phyloP scores from a whole-genome alignment of 2,329 filamentous ascomycete genomes.

The Colletotrichum sp. region DNA sequence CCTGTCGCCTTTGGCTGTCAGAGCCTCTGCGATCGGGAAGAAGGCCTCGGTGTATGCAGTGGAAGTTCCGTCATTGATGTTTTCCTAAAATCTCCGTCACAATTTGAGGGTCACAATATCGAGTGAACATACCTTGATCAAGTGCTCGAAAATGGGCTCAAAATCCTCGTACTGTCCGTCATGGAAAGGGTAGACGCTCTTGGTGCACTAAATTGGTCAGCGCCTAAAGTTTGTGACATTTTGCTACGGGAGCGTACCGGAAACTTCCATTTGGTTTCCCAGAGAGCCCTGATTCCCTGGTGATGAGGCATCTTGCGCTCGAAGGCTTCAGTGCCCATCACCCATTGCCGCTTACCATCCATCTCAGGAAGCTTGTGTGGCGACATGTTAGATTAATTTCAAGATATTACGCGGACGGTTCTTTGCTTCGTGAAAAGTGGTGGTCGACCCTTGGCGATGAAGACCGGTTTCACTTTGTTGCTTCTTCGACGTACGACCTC shows the following conservation, averaged over 20 bases:
- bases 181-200: conserved; percentile 76
- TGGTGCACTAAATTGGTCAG: conserved; percentile 47
- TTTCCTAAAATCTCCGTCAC: conserved; percentile 36
- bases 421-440: conserved; percentile 36
- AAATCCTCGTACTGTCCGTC: conserved; percentile 73
- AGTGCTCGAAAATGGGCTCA: conserved; percentile 67
- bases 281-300: conserved; percentile 64
- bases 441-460: conserved; percentile 23
- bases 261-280: conserved; percentile 79
- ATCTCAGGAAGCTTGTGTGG: conserved; percentile 26
- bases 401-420: conserved; percentile 30
- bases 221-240: not conserved
- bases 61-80: conserved; percentile 69
- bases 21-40: conserved; percentile 63
- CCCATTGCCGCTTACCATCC: conserved; percentile 40
- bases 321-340: conserved; percentile 48
- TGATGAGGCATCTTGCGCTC: conserved; percentile 59
- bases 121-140: conserved; percentile 54
- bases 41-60: conserved; percentile 68
- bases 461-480: conserved; percentile 28
- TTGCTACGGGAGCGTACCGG: conserved; percentile 49
- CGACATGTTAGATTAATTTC: conserved; percentile 28
- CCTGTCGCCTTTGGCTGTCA: conserved; percentile 57
- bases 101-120: no score
- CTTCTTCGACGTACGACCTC: conserved; percentile 27